Percentiles rank a stretch among this genome's conserved stretches.
These are phyloP conservation scores for Soucietia sequanensis DNA, from an alignment of 805 yeast species.

Conservation along the genomic window DNA sequence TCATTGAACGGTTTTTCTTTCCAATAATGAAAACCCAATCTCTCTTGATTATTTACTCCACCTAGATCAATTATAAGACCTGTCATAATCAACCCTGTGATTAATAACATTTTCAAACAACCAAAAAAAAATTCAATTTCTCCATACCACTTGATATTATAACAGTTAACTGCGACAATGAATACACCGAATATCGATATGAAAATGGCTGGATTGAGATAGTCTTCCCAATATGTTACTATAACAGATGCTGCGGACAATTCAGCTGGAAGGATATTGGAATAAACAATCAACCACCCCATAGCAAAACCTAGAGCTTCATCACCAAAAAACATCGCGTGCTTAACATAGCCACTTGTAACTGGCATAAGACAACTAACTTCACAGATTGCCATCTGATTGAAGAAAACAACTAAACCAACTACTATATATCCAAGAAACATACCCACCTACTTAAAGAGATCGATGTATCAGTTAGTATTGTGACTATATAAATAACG, in stretches of 20 bases:
- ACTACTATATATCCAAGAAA: conserved; percentile 49
- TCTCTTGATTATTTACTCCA: conserved; percentile 21
- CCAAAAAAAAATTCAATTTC: conserved; percentile 29
- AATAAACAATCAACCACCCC: conserved; percentile 44
- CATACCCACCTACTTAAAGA: too few species aligned
- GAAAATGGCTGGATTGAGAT: conserved; percentile 44
- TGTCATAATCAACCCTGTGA: conserved; percentile 18
- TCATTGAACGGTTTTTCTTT: conserved; percentile 28
- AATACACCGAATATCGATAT: conserved; percentile 39
- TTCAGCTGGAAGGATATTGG: conserved; percentile 36
- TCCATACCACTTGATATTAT: conserved; percentile 36
- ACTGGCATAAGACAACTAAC: conserved; percentile 36
- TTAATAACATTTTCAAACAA: conserved; percentile 18
- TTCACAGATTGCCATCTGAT: conserved; percentile 41
- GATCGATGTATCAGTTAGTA: too few species aligned
- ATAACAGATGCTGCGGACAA: conserved; percentile 48
- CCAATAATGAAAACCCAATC: conserved; percentile 40
- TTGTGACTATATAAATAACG: too few species aligned
- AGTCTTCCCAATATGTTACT: conserved; percentile 43
- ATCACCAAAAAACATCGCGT: conserved; percentile 39
- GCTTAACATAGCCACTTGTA: conserved; percentile 34
- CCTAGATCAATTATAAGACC: conserved; percentile 22
- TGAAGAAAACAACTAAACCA: conserved; percentile 33
- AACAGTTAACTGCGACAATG: conserved; percentile 31
- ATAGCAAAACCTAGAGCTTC: conserved; percentile 47